These are phyloP conservation scores for Alternaria brassicicola DNA, from an alignment of 2,329 filamentous ascomycete genomes.

Conservation along the genomic window DNA sequence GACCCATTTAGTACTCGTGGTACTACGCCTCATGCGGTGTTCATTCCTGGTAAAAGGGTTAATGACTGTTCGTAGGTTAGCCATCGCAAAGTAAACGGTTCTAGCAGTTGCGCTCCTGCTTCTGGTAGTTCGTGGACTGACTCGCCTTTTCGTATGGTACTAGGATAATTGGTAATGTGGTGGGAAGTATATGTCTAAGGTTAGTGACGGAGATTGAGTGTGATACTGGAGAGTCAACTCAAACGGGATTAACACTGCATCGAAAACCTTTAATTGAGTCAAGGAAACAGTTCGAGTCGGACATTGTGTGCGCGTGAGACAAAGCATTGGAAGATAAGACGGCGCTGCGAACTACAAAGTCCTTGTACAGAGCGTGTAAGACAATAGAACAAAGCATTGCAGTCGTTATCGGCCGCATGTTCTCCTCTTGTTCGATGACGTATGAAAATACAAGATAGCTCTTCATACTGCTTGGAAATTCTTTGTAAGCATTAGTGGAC, in stretches of 20 bases:
- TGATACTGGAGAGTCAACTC: background rate
- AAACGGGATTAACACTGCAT: background rate
- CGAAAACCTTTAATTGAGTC: background rate
- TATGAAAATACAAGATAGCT: background rate
- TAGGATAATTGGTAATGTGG: background rate
- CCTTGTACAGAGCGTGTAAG: background rate
- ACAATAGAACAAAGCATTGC: background rate
- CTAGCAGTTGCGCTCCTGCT: background rate
- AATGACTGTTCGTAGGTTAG: background rate
- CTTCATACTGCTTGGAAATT: background rate
- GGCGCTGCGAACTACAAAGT: background rate
- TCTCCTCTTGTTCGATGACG: background rate
- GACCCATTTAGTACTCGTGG: slow-evolving; percentile 9
- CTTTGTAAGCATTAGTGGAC: background rate
- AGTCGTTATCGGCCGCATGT: too few relatives aligned
- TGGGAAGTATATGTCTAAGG: background rate
- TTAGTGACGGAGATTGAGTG: background rate
- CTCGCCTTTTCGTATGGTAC: background rate
- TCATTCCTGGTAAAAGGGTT: slow-evolving; percentile 14
- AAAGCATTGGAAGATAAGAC: background rate
- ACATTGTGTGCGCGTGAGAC: background rate
- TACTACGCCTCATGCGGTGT: slow-evolving; percentile 9
- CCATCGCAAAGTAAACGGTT: background rate
- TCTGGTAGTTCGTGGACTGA: background rate
- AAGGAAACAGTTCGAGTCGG: background rate